phyloP scores from a whole-genome alignment of 257 asterid genomes.

The Primulina huaijiensis region DNA sequence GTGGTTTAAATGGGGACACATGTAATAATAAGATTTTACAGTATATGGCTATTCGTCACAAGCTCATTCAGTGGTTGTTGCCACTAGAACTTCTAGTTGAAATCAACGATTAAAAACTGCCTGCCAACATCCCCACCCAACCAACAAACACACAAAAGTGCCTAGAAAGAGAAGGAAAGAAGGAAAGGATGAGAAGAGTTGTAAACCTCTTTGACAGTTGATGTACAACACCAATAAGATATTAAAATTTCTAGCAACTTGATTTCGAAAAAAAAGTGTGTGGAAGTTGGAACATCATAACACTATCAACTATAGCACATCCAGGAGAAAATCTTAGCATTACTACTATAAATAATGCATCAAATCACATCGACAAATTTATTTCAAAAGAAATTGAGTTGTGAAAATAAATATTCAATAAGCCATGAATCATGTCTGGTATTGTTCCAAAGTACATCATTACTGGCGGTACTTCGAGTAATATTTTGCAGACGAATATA shows the following conservation, averaged over 20 bases:
- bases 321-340: not conserved
- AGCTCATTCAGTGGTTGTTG: not conserved
- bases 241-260: not conserved
- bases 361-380: not conserved
- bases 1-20: not conserved
- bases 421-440: not conserved
- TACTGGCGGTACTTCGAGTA: not conserved
- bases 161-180: not conserved
- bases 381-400: not conserved
- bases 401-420: not conserved
- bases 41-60: not conserved
- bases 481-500: not conserved
- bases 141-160: not conserved
- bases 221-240: not conserved
- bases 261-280: not conserved
- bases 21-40: not conserved
- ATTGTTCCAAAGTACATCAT: not conserved
- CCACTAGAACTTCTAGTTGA: not conserved
- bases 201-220: not conserved
- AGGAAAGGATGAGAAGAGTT: not conserved
- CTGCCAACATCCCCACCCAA: not conserved
- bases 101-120: not conserved
- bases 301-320: not conserved
- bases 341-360: not conserved
- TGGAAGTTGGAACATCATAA: not conserved